Evolutionary conservation across 1,139 yeast species (phyloP), one percentile per base, ranked within the genome.

Genomic region (Debaryomyces udenii): DNA sequence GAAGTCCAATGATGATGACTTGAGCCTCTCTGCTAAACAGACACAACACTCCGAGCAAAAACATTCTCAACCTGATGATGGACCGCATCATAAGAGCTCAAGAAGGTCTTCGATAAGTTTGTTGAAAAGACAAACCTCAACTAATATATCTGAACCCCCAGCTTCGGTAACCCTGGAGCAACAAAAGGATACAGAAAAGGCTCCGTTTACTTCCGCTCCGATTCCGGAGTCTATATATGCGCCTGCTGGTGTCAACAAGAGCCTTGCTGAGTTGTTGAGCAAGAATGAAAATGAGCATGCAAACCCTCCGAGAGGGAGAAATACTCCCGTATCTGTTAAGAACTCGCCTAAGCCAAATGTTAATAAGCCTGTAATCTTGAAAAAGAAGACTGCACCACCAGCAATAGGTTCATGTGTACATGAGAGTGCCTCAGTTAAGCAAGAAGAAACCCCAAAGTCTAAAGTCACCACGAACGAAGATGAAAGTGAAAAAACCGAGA

Each of bases 211-310:
- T 9, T 10, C 29, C 24, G 37, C 37, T 3, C 37, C 37, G 4
- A 34, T 13, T 27, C 43, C 32, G 5, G 31, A 34, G 20, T 29
- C 38, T 10, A 23, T 29, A 29, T 31, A 35, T 16, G 27, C 37
- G 20, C 20, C 29, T 37, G 50, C 54, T 33, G 64, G 60, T 16
- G 50, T 55, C 6, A 61, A 63, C 1, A 54, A 60, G 44, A 70
- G 76, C 44, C 60, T 70, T 41, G 78, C 77, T 0, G 70, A 70
- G 38, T 47, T 70, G 15, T 61, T 72, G 38, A 66, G 74, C 31
- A 56, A 48, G 30, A 53, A 54, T 35, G 53, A 62, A 3, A 52
- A 55, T n/a, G 46, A 47, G n/a, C 42, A 23, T 13, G 22, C 34
- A 13, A 24, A 43, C 6, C 40, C 47, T 4, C 9, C 43, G 6